A percentile compares a stretch with the other conserved stretches of the same genome.
Conservation (phyloP, 805 yeast genomes). For the Kregervanrija delftensis region DNA sequence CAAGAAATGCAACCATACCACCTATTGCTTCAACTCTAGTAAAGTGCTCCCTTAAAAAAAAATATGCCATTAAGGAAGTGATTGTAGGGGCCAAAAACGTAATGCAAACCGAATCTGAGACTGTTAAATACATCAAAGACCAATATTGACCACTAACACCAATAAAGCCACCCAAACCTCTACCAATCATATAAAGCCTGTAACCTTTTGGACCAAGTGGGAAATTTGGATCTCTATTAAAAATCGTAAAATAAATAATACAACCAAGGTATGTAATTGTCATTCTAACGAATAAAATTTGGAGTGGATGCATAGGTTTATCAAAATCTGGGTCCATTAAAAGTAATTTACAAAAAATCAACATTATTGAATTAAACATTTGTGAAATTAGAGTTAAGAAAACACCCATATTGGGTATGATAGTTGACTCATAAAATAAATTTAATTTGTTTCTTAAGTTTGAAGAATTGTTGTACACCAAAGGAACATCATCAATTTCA, state of each 20-base stretch:
- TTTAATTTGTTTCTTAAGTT: no score
- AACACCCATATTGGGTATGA: constrained; percentile 45
- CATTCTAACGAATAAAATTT: constrained; percentile 76
- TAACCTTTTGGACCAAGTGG: constrained; percentile 64
- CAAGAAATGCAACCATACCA: constrained; percentile 58
- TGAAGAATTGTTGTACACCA: no score
- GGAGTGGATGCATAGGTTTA: constrained; percentile 66
- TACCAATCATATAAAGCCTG: constrained; percentile 41
- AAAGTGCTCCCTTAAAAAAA: constrained; percentile 58
- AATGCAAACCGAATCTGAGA: constrained; percentile 77
- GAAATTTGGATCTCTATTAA: constrained; percentile 42
- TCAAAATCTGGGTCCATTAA: constrained; percentile 56
- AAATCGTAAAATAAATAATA: constrained; percentile 41
- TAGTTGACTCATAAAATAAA: no score
- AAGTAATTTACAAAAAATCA: constrained; percentile 65
- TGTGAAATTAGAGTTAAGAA: constrained; percentile 54
- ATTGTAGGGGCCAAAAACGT: constrained; percentile 73
- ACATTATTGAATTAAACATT: constrained; percentile 72
- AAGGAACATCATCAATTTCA: no score
- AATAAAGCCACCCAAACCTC: constrained; percentile 71
- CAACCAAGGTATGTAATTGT: constrained; percentile 58
- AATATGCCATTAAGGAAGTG: constrained; percentile 68
- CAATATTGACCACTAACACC: constrained; percentile 79
- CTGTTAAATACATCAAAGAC: constrained; percentile 63
- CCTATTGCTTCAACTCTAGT: constrained; percentile 63